phyloP scores from a whole-genome alignment of 1,139 yeast genomes.

The Hemisphaericaspora lyxosophila region DNA sequence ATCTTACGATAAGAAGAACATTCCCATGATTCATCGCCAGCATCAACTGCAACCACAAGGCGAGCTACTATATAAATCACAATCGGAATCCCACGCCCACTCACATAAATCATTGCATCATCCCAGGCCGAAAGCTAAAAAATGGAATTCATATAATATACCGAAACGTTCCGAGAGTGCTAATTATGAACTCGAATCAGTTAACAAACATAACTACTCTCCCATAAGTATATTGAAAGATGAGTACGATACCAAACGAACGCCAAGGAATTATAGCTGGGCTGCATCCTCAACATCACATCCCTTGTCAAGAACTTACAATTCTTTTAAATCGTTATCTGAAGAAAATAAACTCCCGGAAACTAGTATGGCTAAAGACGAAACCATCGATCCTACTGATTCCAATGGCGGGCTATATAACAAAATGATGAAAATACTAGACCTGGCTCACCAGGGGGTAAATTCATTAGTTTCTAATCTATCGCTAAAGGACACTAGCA shows the following conservation, averaged over 20 bases:
- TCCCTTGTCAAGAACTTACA: conserved; percentile 19
- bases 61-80: neutral
- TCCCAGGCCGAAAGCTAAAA: conserved; percentile 18
- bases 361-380: conserved; percentile 1
- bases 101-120: neutral
- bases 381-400: conserved; percentile 5
- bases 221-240: conserved; percentile 28
- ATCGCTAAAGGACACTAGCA: neutral
- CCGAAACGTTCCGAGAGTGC: conserved; percentile 15
- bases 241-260: conserved; percentile 27
- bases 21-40: conserved; percentile 18
- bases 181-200: neutral
- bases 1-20: conserved; percentile 14
- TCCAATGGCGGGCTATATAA: conserved; percentile 9
- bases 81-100: neutral
- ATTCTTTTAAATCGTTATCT: conserved; percentile 21
- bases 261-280: conserved; percentile 3
- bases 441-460: conserved; percentile 20
- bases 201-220: conserved; percentile 19
- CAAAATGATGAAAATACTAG: conserved; percentile 15
- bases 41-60: neutral
- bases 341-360: conserved; percentile 1
- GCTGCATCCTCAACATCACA: neutral
- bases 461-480: conserved; percentile 19
- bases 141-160: conserved; percentile 24